Base-by-base conservation (phyloP, 768 basidiomycete species). In the Boletus reticulatus region DNA sequence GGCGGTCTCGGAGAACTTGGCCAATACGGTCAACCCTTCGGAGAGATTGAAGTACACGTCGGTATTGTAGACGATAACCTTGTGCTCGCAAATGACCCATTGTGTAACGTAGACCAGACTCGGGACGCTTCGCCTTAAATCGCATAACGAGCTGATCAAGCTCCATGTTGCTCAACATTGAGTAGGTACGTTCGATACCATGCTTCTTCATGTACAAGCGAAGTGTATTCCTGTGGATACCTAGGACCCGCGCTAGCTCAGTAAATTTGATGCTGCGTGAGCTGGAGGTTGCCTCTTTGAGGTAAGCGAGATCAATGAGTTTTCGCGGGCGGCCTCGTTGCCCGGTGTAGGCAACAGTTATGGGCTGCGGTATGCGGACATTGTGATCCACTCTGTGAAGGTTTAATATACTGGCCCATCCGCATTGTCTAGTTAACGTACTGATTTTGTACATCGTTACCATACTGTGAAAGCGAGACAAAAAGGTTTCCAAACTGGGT, bases 221-320 rank as follows among this genome's bases (percentile, higher is more conserved):
- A 8, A 63, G 56, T 0, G 53, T 61, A 24, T 63, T 53, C 24
- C 54, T 13, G 38, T 63, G 56, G 0, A 61, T 8, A 2, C 55
- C 58, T 1, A 61, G n/a, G 3, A 31, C 10, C 4, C 13, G 6
- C 2, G 61, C 58, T 13, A 66, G 56, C 22, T 57, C 48, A 0
- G 55, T 65, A 1, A 54, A 11, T 22, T 37, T 58, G 32, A 68
- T 67, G 0, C 56, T 42, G 4, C 43, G 43, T 16, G 44, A 55
- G 7, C 14, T 1, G 58, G 72, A 37, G 48, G 52, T 27, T 4
- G 41, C 20, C 39, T 38, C 37, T 0, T 36, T 29, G 14, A 56
- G 55, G 12, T n/a, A 56, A 24, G 6, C 38, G 2, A 41, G 16
- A 36, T 56, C n/a, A 16, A 56, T 52, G 9, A 6, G 7, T 32